These are phyloP conservation scores for Arthroderma sp. DNA, from an alignment of 2,329 filamentous ascomycete species.

Conservation along the genomic window DNA sequence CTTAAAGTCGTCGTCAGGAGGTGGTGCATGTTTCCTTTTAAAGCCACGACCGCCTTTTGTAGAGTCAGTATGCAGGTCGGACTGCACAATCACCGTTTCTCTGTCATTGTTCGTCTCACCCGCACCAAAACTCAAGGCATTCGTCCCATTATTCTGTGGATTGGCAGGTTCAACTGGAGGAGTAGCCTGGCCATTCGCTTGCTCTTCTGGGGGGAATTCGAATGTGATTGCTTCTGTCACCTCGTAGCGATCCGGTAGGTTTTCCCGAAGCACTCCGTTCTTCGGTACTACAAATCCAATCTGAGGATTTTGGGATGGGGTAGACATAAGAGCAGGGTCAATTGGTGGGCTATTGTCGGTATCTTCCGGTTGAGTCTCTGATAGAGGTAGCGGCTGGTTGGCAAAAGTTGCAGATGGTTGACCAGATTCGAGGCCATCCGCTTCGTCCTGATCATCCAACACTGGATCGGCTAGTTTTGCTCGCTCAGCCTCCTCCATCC, in stretches of 20 bases:
- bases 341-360: slow-evolving; percentile 25
- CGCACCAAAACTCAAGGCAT: slow-evolving; percentile 1
- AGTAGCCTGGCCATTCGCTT: slow-evolving; percentile 2
- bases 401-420: slow-evolving; percentile 10
- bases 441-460: slow-evolving; percentile 31
- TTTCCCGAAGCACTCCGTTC: slow-evolving; percentile 17
- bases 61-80: slow-evolving; percentile 2
- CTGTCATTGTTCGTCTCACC: neutral
- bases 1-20: slow-evolving; percentile 17
- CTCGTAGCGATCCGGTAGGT: slow-evolving; percentile 19
- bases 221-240: slow-evolving; percentile 23
- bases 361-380: neutral
- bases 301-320: slow-evolving; percentile 1
- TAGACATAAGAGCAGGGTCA: slow-evolving; percentile 27
- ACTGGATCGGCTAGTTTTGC: slow-evolving; percentile 36
- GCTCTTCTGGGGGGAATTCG: slow-evolving; percentile 16
- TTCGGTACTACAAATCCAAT: slow-evolving; percentile 16
- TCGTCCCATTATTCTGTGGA: neutral
- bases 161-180: neutral
- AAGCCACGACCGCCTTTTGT: neutral
- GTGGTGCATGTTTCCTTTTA: slow-evolving; percentile 6
- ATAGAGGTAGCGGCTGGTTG: neutral
- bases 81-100: slow-evolving; percentile 10
- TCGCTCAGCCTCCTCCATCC: slow-evolving; percentile 41
- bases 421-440: slow-evolving; percentile 11